These are phyloP conservation scores for Penicillium ucsense DNA, from an alignment of 495 filamentous ascomycete genomes.

Conservation along the genomic window DNA sequence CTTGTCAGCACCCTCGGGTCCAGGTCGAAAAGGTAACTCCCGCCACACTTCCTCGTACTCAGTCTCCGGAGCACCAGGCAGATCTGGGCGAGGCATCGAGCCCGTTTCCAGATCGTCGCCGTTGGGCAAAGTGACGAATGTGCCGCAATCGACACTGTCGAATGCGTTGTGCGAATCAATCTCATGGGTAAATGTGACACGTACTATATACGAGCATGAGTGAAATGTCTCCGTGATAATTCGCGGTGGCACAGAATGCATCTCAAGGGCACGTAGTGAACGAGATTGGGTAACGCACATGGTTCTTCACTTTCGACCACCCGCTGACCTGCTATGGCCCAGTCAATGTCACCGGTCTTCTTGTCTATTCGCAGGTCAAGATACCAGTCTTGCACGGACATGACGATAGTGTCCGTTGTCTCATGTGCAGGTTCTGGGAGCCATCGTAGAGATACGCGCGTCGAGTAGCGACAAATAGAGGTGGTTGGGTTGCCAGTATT, in stretches of 20 bases:
- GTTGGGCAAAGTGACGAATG: constrained; percentile 27
- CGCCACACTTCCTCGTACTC: constrained; percentile 36
- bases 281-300: neutral
- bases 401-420: constrained; percentile 36
- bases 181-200: constrained; percentile 32
- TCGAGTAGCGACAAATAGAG: constrained; percentile 24
- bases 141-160: constrained; percentile 28
- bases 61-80: constrained; percentile 21
- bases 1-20: constrained; percentile 10
- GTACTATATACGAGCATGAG: constrained; percentile 10
- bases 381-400: constrained; percentile 36
- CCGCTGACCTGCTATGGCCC: constrained; percentile 33
- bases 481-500: neutral
- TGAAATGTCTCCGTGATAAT: neutral
- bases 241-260: too few relatives aligned
- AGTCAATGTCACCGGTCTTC: constrained; percentile 22
- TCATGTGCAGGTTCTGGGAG: constrained; percentile 28
- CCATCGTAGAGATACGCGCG: constrained; percentile 37
- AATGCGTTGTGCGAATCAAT: constrained; percentile 32
- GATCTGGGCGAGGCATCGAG: constrained; percentile 29
- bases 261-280: too few relatives aligned
- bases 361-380: constrained; percentile 34
- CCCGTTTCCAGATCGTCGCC: constrained; percentile 34
- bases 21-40: constrained; percentile 19
- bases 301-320: constrained; percentile 22